Evolutionary conservation across 1,284 basidiomycete genomes (phyloP).

Genomic region (Fomitopsis schrenkii): DNA sequence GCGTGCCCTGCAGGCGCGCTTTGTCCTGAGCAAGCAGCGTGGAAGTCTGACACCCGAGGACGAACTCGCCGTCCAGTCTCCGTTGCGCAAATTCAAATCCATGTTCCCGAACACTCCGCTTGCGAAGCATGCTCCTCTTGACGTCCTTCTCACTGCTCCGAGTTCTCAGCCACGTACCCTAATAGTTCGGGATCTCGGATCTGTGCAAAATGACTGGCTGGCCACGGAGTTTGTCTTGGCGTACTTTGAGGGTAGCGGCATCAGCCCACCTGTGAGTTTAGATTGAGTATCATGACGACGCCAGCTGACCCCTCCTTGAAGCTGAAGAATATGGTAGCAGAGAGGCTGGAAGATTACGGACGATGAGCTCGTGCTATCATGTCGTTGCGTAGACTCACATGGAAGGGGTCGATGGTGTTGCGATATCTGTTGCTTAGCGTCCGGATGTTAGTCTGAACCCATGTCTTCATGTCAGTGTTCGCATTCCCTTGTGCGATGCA

Average conservation of each 20-base stretch:
- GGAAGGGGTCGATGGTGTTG: too few relatives aligned
- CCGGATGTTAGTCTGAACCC: background rate
- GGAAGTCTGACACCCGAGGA: slow-evolving; percentile 54
- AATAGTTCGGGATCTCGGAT: slow-evolving; percentile 69
- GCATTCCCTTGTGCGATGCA: background rate
- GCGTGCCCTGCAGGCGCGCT: slow-evolving; percentile 66
- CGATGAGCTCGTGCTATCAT: background rate
- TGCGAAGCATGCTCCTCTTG: slow-evolving; percentile 60
- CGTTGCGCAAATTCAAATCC: slow-evolving; percentile 69
- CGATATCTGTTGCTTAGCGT: too few relatives aligned
- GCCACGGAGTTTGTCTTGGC: slow-evolving; percentile 67
- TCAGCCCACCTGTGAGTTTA: slow-evolving; percentile 65
- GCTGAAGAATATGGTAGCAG: slow-evolving; percentile 27
- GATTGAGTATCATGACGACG: background rate
- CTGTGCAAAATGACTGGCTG: slow-evolving; percentile 70
- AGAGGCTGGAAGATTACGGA: slow-evolving; percentile 16
- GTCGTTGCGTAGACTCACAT: too few relatives aligned
- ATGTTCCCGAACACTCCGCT: slow-evolving; percentile 71
- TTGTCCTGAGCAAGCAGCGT: slow-evolving; percentile 49
- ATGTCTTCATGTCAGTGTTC: too few relatives aligned
- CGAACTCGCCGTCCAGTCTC: slow-evolving; percentile 51
- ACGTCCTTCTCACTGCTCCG: slow-evolving; percentile 60
- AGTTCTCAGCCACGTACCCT: slow-evolving; percentile 46
- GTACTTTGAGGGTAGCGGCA: slow-evolving; percentile 67
- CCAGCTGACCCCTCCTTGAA: slow-evolving; percentile 5